These are phyloP conservation scores for Tuber borchii DNA, from an alignment of 495 filamentous ascomycete species.

Conservation along the genomic window DNA sequence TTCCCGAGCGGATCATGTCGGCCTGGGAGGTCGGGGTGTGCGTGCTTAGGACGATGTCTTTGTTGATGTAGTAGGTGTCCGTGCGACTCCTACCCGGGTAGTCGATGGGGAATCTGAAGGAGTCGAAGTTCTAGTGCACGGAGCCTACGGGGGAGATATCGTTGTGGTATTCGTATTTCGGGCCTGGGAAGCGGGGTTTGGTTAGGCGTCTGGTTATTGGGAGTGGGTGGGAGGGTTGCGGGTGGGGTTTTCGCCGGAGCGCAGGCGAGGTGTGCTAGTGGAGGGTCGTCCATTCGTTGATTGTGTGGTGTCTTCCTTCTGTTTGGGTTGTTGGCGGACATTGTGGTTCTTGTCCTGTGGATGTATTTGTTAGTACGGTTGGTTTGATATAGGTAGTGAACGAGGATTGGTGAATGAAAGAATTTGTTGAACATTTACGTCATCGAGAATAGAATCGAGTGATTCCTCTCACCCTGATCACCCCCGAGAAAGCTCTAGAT, in stretches of 20 bases:
- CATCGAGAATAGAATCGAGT: slow-evolving; percentile 22
- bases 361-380: slow-evolving; percentile 7
- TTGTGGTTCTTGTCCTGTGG: neutral
- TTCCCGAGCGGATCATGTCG: slow-evolving; percentile 69
- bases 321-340: slow-evolving; percentile 47
- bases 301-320: slow-evolving; percentile 57
- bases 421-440: slow-evolving; percentile 37
- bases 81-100: slow-evolving; percentile 81
- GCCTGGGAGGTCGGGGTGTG: slow-evolving; percentile 92
- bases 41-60: slow-evolving; percentile 74
- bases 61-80: slow-evolving; percentile 95
- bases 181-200: slow-evolving; percentile 73
- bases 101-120: slow-evolving; percentile 79
- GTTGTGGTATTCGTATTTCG: slow-evolving; percentile 69
- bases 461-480: slow-evolving; percentile 18
- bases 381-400: slow-evolving; percentile 5
- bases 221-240: slow-evolving; percentile 84
- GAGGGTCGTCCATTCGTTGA: slow-evolving; percentile 80
- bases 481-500: neutral
- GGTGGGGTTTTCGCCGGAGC: slow-evolving; percentile 68
- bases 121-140: slow-evolving; percentile 86
- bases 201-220: slow-evolving; percentile 83
- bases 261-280: slow-evolving; percentile 65
- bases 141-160: slow-evolving; percentile 76
- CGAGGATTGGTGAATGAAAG: slow-evolving; percentile 12